Percentiles rank a stretch among this genome's conserved stretches.
These are phyloP conservation scores for Plantago major DNA, from an alignment of 257 asterid species.

Conservation along the genomic window DNA sequence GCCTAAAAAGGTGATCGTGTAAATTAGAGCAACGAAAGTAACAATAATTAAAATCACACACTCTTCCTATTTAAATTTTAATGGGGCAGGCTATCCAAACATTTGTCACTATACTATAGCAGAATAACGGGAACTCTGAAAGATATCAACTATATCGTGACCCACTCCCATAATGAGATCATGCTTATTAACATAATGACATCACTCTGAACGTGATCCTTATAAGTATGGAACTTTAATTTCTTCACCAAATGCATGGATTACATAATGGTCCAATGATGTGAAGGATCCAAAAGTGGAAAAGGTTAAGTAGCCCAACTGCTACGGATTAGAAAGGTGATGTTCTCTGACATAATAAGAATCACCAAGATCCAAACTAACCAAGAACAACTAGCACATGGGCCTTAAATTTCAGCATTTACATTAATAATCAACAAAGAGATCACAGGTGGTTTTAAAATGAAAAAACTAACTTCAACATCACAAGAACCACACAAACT, in stretches of 20 bases:
- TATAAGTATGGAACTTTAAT: too few species aligned
- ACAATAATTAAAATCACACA: background rate
- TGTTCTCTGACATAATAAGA: background rate
- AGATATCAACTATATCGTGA: constrained; percentile 7
- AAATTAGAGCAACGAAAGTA: constrained; percentile 5
- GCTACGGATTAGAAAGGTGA: constrained; percentile 1
- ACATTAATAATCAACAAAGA: background rate
- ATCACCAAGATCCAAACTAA: background rate
- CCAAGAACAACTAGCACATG: constrained; percentile 3
- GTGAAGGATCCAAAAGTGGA: background rate
- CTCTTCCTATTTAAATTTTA: background rate
- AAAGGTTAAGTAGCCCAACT: background rate
- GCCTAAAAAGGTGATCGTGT: background rate
- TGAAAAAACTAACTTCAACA: background rate
- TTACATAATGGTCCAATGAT: background rate
- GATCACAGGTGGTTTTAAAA: background rate
- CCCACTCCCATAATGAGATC: background rate
- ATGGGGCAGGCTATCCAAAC: background rate
- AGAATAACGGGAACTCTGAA: background rate
- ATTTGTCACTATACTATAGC: constrained; percentile 3
- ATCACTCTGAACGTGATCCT: too few species aligned
- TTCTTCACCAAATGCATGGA: too few species aligned
- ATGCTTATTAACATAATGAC: too few species aligned
- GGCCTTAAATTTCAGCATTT: background rate
- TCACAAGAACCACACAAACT: constrained; percentile 13